phyloP scores from a whole-genome alignment of 768 basidiomycete genomes.

The Mycena capillaripes region DNA sequence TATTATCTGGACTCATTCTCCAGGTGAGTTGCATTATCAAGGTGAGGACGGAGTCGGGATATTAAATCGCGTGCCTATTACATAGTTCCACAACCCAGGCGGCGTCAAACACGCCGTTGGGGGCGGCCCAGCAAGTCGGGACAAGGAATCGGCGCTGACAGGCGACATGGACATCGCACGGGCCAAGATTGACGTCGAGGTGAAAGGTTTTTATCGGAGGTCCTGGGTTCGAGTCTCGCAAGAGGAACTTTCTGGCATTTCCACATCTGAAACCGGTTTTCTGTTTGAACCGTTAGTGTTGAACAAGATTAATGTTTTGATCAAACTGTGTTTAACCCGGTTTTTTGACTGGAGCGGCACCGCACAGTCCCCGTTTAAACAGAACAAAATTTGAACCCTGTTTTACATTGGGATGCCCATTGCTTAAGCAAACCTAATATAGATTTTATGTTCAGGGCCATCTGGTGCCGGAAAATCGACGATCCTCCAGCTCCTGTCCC shows the following conservation, averaged over 20 bases:
- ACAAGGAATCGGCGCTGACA: slow-evolving; percentile 29
- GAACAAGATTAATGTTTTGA: too few species aligned
- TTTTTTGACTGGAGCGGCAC: too few species aligned
- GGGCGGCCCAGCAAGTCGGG: slow-evolving; percentile 9
- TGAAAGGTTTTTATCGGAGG: background rate
- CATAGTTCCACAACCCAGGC: slow-evolving; percentile 33
- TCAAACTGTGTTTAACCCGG: too few species aligned
- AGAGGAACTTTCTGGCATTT: too few species aligned
- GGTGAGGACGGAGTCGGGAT: too few species aligned
- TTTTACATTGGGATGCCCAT: background rate
- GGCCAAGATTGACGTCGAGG: slow-evolving; percentile 36
- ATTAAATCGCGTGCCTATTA: background rate
- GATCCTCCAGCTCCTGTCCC: slow-evolving; percentile 32
- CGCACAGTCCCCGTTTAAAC: too few species aligned
- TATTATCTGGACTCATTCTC: slow-evolving; percentile 40
- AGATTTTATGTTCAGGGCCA: slow-evolving; percentile 8
- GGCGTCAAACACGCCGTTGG: slow-evolving; percentile 34
- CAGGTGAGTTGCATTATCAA: slow-evolving; percentile 3
- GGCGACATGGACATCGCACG: slow-evolving; percentile 37
- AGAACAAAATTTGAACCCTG: too few species aligned
- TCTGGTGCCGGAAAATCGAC: slow-evolving; percentile 37
- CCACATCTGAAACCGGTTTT: too few species aligned
- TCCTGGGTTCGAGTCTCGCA: too few species aligned
- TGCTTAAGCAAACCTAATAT: too few species aligned
- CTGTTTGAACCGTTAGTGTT: too few species aligned